Percentiles rank a stretch among this genome's conserved stretches.
Evolutionary conservation across 495 filamentous ascomycete genomes (phyloP).

Genomic region (Ascobolus immersus): DNA sequence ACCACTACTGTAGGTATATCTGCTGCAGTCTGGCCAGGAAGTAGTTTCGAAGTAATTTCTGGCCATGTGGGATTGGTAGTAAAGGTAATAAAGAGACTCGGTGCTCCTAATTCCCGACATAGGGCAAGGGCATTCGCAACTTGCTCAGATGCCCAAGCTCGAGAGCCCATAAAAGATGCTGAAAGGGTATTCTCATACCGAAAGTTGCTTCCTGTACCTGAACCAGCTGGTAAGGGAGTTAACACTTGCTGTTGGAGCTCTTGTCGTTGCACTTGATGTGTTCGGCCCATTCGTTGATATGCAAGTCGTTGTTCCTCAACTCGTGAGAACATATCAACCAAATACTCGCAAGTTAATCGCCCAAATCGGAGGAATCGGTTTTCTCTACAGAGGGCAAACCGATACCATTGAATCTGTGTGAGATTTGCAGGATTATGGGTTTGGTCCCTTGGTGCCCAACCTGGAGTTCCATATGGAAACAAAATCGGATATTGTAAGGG

Average conservation of each 20-base stretch:
- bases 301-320: slow-evolving; percentile 2
- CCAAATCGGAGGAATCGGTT: not conserved
- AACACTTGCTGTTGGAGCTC: too few species aligned
- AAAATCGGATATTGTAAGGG: slow-evolving; percentile 1
- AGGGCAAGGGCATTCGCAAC: too few species aligned
- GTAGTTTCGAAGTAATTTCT: not conserved
- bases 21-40: not conserved
- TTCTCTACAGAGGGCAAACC: not conserved
- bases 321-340: slow-evolving; percentile 1
- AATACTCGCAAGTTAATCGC: slow-evolving; percentile 1
- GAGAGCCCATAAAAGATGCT: too few species aligned
- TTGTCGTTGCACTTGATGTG: too few species aligned
- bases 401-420: slow-evolving; percentile 3
- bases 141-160: too few species aligned
- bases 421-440: too few species aligned
- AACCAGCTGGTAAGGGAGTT: too few species aligned
- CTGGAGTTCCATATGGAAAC: not conserved
- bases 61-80: not conserved
- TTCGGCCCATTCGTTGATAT: too few species aligned
- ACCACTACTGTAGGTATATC: not conserved
- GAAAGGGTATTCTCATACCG: too few species aligned
- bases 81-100: not conserved
- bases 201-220: too few species aligned
- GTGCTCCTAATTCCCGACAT: too few species aligned
- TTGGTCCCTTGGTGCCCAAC: not conserved